Evolutionary conservation across 192 early-diverging fungal genomes (phyloP).

Genomic region (Phycomyces blakesleeanus): DNA sequence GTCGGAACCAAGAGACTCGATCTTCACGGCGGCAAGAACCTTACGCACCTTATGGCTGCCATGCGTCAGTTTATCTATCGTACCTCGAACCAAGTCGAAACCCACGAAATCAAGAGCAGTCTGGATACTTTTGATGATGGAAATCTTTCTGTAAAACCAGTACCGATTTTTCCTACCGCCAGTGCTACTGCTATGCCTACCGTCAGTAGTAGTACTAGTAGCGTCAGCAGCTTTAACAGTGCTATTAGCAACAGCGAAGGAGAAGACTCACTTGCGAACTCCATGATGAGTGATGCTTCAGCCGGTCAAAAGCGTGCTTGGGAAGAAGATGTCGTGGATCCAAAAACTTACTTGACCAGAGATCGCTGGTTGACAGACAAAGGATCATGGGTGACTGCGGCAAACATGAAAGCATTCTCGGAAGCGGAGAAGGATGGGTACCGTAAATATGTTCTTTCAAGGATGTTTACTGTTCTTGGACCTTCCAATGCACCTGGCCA

Average conservation of each 20-base stretch:
- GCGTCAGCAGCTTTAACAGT: too few relatives aligned
- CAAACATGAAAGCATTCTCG: not conserved
- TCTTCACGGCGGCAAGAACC: conserved; percentile 73
- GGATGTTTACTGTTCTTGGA: conserved; percentile 8
- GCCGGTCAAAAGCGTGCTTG: not conserved
- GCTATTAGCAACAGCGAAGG: too few relatives aligned
- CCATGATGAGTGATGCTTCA: not conserved
- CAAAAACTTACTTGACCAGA: not conserved
- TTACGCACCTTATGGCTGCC: conserved; percentile 75
- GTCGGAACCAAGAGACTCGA: conserved; percentile 57
- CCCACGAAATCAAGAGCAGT: conserved; percentile 52
- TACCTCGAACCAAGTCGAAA: conserved; percentile 47
- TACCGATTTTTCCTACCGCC: conserved; percentile 8
- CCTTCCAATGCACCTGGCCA: conserved; percentile 5
- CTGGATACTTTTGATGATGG: conserved; percentile 54
- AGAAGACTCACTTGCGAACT: too few relatives aligned
- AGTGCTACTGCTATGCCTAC: not conserved
- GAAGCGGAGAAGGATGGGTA: not conserved
- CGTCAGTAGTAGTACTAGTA: too few relatives aligned
- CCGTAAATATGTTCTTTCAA: not conserved
- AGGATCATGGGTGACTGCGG: not conserved
- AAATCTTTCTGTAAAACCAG: conserved; percentile 62
- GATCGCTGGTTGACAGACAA: not conserved
- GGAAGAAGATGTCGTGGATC: not conserved
- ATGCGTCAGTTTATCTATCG: conserved; percentile 77